Evolutionary conservation across 2,329 filamentous ascomycete species (phyloP).

Genomic region (Furcasterigmium furcatum): DNA sequence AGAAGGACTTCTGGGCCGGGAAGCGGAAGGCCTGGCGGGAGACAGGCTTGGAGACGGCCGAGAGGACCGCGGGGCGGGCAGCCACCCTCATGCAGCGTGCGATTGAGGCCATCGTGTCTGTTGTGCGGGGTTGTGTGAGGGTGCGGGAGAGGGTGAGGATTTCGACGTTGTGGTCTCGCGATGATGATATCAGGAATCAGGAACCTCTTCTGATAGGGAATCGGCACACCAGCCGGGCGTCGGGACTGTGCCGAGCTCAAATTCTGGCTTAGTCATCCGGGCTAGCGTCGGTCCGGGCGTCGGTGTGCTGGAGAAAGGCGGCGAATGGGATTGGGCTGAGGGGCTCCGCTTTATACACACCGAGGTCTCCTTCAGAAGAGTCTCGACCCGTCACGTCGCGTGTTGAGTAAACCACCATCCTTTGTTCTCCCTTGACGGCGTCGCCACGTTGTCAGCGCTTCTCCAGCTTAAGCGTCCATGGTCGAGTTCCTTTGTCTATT

Average conservation of each 20-base stretch:
- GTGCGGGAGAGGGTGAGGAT: slow-evolving; percentile 3
- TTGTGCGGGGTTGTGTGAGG: slow-evolving; percentile 7
- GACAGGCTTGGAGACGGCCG: slow-evolving; percentile 32
- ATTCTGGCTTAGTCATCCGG: slow-evolving; percentile 8
- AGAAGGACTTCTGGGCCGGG: slow-evolving; percentile 37
- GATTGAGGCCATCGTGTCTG: slow-evolving; percentile 56
- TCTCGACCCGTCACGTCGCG: too few relatives aligned
- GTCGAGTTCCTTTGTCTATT: too few relatives aligned
- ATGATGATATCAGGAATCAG: slow-evolving; percentile 12
- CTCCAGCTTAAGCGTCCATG: too few relatives aligned
- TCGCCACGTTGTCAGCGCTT: too few relatives aligned
- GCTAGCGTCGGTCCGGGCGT: neutral
- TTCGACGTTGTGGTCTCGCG: slow-evolving; percentile 2
- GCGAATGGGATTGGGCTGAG: too few relatives aligned
- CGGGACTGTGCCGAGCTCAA: neutral
- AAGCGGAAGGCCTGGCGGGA: slow-evolving; percentile 32
- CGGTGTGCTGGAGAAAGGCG: neutral
- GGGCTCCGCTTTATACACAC: too few relatives aligned
- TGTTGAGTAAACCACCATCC: too few relatives aligned
- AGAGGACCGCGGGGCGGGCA: slow-evolving; percentile 42
- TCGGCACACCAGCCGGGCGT: neutral
- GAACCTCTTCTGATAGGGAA: neutral
- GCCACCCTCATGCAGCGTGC: slow-evolving; percentile 48
- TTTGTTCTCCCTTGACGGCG: too few relatives aligned
- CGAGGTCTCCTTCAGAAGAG: too few relatives aligned